A percentile compares a stretch with the other conserved stretches of the same genome.
Conservation (phyloP, 2,329 filamentous ascomycete species). For the Colletotrichum tropicale region DNA sequence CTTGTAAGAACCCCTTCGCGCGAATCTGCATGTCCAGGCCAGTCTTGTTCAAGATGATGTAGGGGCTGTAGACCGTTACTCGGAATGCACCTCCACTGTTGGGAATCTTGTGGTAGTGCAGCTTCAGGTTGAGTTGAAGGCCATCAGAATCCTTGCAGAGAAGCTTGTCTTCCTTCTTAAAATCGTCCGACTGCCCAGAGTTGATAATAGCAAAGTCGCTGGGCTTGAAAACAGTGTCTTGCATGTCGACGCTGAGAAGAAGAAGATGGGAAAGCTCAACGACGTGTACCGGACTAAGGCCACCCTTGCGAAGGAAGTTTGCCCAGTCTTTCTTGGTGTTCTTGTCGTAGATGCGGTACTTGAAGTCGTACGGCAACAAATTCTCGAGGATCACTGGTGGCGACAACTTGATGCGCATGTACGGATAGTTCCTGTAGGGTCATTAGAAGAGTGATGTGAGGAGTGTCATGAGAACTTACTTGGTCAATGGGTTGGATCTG, state of each 20-base stretch:
- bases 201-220: slow-evolving; percentile 99
- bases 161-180: slow-evolving; percentile 79
- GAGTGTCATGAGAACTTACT: slow-evolving; percentile 46
- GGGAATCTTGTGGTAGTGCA: slow-evolving; percentile 91
- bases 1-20: slow-evolving; percentile 86
- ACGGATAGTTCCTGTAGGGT: slow-evolving; percentile 74
- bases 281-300: slow-evolving; percentile 95
- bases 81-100: slow-evolving; percentile 96
- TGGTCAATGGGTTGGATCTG: slow-evolving; percentile 80
- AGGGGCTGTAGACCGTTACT: slow-evolving; percentile 93
- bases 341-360: slow-evolving; percentile 98
- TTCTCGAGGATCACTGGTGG: slow-evolving; percentile 96
- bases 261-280: slow-evolving; percentile 94
- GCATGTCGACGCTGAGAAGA: slow-evolving; percentile 92
- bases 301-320: slow-evolving; percentile 95
- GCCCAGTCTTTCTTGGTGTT: slow-evolving; percentile 99
- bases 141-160: slow-evolving; percentile 86
- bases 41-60: slow-evolving; percentile 94
- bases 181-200: slow-evolving; percentile 84
- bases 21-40: slow-evolving; percentile 87
- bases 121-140: slow-evolving; percentile 76
- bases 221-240: slow-evolving; percentile 91
- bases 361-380: slow-evolving; percentile 95
- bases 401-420: slow-evolving; percentile 91
- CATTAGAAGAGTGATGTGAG: slow-evolving; percentile 32